Conservation (phyloP, 2,329 filamentous ascomycete species). For the Thelonectria discophora region DNA sequence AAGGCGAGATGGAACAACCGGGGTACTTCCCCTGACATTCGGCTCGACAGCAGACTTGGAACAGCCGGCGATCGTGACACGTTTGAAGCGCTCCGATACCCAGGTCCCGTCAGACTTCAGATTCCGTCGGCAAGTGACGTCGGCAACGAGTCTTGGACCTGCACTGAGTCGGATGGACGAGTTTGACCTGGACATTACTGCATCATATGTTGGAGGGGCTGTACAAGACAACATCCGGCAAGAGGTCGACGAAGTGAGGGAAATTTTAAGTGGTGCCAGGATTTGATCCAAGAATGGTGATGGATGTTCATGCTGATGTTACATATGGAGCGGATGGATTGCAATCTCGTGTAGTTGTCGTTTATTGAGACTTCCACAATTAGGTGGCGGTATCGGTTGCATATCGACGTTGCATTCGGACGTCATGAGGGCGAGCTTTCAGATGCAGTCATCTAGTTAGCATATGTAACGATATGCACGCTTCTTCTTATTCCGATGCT, state of each 20-base stretch:
- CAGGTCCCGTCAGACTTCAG: neutral
- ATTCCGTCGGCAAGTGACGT: constrained; percentile 1
- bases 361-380: neutral
- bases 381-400: neutral
- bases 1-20: constrained; percentile 26
- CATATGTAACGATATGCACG: neutral
- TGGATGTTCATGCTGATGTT: neutral
- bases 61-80: constrained; percentile 34
- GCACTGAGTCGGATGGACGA: neutral
- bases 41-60: constrained; percentile 43
- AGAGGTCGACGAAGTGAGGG: no score
- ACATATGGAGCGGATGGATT: neutral
- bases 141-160: constrained; percentile 18
- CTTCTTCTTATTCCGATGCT: neutral
- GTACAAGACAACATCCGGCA: no score
- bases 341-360: neutral
- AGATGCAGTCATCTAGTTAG: constrained; percentile 1
- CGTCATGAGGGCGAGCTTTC: constrained; percentile 1
- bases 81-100: constrained; percentile 31
- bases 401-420: neutral
- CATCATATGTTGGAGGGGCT: neutral
- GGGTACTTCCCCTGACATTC: constrained; percentile 26
- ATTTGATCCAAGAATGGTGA: no score
- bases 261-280: no score
- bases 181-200: neutral